phyloP scores from a whole-genome alignment of 306 rosid species.

The Acacia confusa region DNA sequence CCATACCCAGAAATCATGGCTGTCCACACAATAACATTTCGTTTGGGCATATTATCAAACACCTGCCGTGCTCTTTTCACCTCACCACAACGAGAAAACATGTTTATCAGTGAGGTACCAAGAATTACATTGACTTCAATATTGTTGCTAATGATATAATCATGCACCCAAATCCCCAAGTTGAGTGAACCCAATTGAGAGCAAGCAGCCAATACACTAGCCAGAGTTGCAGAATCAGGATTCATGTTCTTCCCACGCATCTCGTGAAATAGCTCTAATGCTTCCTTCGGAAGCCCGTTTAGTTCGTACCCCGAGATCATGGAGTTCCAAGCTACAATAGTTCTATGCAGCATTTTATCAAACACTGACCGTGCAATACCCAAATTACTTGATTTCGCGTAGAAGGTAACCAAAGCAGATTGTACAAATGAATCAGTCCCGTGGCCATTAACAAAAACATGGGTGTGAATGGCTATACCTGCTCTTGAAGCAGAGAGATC shows the following conservation, averaged over 20 bases:
- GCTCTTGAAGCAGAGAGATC: conserved; percentile 52
- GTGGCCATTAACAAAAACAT: conserved; percentile 57
- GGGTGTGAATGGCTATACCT: conserved; percentile 61
- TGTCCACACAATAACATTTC: conserved; percentile 84
- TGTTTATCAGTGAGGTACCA: conserved; percentile 77
- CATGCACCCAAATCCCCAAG: conserved; percentile 75
- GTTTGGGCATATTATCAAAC: conserved; percentile 63
- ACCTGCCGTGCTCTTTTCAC: conserved; percentile 56
- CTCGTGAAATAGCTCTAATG: conserved; percentile 47
- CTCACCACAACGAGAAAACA: conserved; percentile 83
- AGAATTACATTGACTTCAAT: conserved; percentile 56
- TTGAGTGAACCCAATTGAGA: conserved; percentile 74
- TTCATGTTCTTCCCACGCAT: conserved; percentile 47
- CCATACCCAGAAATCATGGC: conserved; percentile 93
- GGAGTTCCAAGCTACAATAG: conserved; percentile 82
- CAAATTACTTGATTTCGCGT: conserved; percentile 56
- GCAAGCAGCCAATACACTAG: conserved; percentile 70
- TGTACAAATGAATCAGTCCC: conserved; percentile 70
- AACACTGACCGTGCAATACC: conserved; percentile 55
- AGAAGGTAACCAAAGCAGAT: conserved; percentile 55
- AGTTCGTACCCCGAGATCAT: conserved; percentile 84
- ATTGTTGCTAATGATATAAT: conserved; percentile 41
- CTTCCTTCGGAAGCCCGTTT: conserved; percentile 62
- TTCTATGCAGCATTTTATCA: conserved; percentile 62
- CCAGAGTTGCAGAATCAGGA: conserved; percentile 71